A percentile compares a stretch with the other conserved stretches of the same genome.
phyloP scores from a whole-genome alignment of 768 basidiomycete genomes.

The Psilocybe tampanensis region DNA sequence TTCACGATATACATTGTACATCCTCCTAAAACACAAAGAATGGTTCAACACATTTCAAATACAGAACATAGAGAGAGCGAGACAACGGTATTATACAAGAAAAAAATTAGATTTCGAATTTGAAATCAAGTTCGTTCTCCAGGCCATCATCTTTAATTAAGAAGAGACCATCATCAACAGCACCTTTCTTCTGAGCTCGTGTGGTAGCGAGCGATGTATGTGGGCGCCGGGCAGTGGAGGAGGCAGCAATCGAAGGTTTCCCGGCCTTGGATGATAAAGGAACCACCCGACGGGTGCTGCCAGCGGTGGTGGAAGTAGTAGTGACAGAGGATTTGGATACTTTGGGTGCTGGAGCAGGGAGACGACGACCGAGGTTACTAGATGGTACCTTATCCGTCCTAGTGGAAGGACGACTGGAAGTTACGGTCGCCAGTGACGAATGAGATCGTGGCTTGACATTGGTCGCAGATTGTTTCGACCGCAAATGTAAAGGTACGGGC shows the following conservation, averaged over 20 bases:
- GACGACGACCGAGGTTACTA: background rate
- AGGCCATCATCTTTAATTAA: background rate
- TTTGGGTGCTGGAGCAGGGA: background rate
- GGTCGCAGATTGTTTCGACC: background rate
- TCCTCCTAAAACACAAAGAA: too few species aligned
- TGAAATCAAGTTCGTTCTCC: conserved; percentile 9
- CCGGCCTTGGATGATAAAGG: background rate
- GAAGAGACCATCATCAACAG: background rate
- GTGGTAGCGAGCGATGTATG: conserved; percentile 15
- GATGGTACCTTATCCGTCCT: background rate
- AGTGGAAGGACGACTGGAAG: conserved; percentile 1
- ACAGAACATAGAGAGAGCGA: too few species aligned
- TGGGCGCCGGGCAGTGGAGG: conserved; percentile 4
- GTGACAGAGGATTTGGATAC: too few species aligned
- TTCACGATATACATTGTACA: too few species aligned
- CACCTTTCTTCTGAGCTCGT: background rate
- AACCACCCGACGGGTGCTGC: too few species aligned
- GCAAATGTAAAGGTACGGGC: background rate
- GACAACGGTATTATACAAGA: too few species aligned
- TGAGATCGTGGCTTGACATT: conserved; percentile 2
- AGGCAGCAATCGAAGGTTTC: background rate
- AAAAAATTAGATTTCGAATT: background rate
- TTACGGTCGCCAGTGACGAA: conserved; percentile 4
- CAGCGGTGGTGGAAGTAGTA: too few species aligned
- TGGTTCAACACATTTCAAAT: too few species aligned